Base-by-base conservation (phyloP, 306 rosid genomes). In the Prunus padus region DNA sequence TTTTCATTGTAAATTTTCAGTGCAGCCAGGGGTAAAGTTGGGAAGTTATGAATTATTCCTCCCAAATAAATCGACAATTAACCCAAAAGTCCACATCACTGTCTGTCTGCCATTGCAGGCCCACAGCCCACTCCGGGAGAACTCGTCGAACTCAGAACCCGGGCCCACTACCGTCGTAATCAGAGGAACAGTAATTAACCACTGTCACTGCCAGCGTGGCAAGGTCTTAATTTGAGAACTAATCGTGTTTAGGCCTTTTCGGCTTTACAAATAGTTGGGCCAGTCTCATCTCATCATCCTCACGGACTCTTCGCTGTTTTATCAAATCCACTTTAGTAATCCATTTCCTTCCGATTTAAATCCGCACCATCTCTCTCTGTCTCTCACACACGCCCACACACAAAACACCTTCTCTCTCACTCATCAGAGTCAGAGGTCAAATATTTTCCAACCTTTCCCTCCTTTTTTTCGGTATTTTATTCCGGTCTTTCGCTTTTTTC, bases 381-480 rank as follows among this genome's bases (percentile, higher is more conserved):
- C 37, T 45, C 57, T 13, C 75, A 4, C 57, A 54, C 42, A 40
- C 67, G 31, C 67, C 15, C 67, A 15, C 69, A 49, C 55, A 1
- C 42, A 37, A 19, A 50, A 11, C 63, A 4, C 42, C 4, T 59
- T 59, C 22, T 23, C 66, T 20, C 68, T 42, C 64, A 40, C 69
- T 45, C 37, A 31, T 7, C 64, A 0, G 10, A 52, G 37, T 40
- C 54, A 54, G 69, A 78, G 84, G 87, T 83, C 86, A 85, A 84
- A 83, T 70, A 60, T 68, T 85, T 78, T 77, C 46, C 70, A 71
- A 51, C 82, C 76, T 83, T 88, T 88, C 89, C 89, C 92, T 86
- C 90, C 89, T 77, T 74, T 86, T 67, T 72, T 50, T 60, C 13
- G 12, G 28, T 4, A 11, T 18, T 4, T 45, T 20, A 11, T n/a